phyloP scores from a whole-genome alignment of 2,329 filamentous ascomycete species.

The Alternaria triticimaculans region DNA sequence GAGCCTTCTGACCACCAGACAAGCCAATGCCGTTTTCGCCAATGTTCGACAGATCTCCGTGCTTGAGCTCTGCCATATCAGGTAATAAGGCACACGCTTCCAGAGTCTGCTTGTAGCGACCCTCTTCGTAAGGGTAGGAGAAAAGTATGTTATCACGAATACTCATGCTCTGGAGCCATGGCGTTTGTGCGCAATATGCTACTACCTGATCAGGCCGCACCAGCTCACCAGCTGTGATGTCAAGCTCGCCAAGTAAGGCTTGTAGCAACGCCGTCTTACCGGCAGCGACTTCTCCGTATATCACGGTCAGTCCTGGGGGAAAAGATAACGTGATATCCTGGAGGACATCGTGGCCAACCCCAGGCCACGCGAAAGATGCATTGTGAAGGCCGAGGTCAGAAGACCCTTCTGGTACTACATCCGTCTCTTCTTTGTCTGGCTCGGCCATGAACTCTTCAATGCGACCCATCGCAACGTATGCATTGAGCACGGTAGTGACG shows the following conservation, averaged over 20 bases:
- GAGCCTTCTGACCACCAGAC: conserved; percentile 67
- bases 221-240: conserved; percentile 59
- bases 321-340: conserved; percentile 62
- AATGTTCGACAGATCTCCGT: conserved; percentile 68
- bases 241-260: conserved; percentile 65
- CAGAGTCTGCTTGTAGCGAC: conserved; percentile 71
- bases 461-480: conserved; percentile 79
- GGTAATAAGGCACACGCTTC: conserved; percentile 68
- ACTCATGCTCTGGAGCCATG: conserved; percentile 74
- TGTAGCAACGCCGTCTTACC: conserved; percentile 69
- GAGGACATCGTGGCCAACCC: conserved; percentile 64
- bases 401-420: conserved; percentile 46
- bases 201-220: conserved; percentile 63
- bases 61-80: conserved; percentile 68
- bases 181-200: conserved; percentile 69
- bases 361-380: conserved; percentile 83
- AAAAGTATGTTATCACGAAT: conserved; percentile 74
- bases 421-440: conserved; percentile 71
- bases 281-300: conserved; percentile 68
- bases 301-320: conserved; percentile 63
- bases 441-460: conserved; percentile 89
- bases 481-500: conserved; percentile 79
- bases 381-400: conserved; percentile 59
- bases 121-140: conserved; percentile 70
- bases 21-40: conserved; percentile 68